Base-by-base conservation (phyloP, 73 alveolate species). In the Paramecium tetraurelia region DNA sequence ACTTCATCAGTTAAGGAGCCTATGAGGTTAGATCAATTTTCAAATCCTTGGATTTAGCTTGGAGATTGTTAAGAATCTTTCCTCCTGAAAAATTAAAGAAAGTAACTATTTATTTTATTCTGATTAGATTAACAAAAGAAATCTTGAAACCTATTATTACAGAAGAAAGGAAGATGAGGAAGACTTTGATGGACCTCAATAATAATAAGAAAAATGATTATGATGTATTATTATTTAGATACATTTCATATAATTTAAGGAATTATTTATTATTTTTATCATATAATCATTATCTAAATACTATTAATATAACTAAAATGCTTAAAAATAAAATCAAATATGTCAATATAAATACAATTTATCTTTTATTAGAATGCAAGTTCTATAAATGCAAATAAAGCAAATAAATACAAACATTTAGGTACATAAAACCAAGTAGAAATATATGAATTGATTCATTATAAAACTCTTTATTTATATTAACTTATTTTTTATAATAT, bases 41-140 rank as follows among this genome's bases (percentile, higher is more conserved):
- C 96, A 96, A 98, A 94, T 93, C 98, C 44, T 95, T 98, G 22
- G 99, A 98, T 95, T 93, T 95, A 43, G 99, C 99, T 41, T 98
- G 99, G 99, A 95, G 96, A 59, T 95, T 98, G 59, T 96, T 98
- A 69, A 98, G 99, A 95, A 95, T 96, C 80, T 98, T 98, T 98
- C 99, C 99, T 58, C 97, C 97, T 90, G 98, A 97, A 93, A 95
- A 93, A 92, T 95, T 98, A 53, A 98, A 97, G 95, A 98, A 87
- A 70, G 86, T 70, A 69, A 87, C 12, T 7, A 29, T 36, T 4
- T 1, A 76, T 18, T 24, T 18, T 40, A 40, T 3, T 21, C 24
- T 48, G 14, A 40, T 7, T 76, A 98, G 97, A 97, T 98, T 92
- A 92, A 58, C 83, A 92, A 92, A 75, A 87, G 90, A 69, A 85